A percentile compares a stretch with the other conserved stretches of the same genome.
phyloP scores from a whole-genome alignment of 805 yeast genomes.

The Candida arabinofermentans region DNA sequence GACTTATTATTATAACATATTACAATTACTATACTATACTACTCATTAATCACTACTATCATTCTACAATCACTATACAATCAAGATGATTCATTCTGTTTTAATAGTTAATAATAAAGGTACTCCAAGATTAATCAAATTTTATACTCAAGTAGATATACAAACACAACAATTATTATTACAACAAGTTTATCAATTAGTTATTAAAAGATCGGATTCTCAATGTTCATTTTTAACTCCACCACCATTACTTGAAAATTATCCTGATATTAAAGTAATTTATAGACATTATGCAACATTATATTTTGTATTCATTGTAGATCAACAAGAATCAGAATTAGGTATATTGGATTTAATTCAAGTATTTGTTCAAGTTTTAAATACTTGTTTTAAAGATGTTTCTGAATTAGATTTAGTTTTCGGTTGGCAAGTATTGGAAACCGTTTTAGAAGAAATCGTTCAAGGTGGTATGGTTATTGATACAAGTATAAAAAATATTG shows the following conservation, averaged over 20 bases:
- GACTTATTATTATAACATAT: no score
- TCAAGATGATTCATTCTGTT: constrained; percentile 80
- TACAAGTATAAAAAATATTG: constrained; percentile 77
- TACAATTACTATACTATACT: no score
- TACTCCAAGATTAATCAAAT: constrained; percentile 82
- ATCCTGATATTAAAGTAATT: constrained; percentile 79
- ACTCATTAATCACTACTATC: no score
- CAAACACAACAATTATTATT: constrained; percentile 76
- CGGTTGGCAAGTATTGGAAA: constrained; percentile 95
- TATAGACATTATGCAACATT: constrained; percentile 93
- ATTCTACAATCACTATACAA: no score
- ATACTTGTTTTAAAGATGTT: constrained; percentile 88
- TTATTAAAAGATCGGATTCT: constrained; percentile 62
- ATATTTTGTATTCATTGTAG: constrained; percentile 94
- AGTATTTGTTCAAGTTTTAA: constrained; percentile 93
- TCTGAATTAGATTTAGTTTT: constrained; percentile 96
- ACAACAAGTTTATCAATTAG: constrained; percentile 76
- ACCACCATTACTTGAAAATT: constrained; percentile 67
- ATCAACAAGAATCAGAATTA: constrained; percentile 90
- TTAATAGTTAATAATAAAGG: constrained; percentile 87
- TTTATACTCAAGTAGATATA: constrained; percentile 87
- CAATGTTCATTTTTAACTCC: constrained; percentile 90
- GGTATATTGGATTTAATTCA: constrained; percentile 93
- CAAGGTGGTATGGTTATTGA: constrained; percentile 99
- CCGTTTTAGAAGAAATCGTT: constrained; percentile 85